Conservation (phyloP, 495 filamentous ascomycete species). For the Cercophora newfieldiana region DNA sequence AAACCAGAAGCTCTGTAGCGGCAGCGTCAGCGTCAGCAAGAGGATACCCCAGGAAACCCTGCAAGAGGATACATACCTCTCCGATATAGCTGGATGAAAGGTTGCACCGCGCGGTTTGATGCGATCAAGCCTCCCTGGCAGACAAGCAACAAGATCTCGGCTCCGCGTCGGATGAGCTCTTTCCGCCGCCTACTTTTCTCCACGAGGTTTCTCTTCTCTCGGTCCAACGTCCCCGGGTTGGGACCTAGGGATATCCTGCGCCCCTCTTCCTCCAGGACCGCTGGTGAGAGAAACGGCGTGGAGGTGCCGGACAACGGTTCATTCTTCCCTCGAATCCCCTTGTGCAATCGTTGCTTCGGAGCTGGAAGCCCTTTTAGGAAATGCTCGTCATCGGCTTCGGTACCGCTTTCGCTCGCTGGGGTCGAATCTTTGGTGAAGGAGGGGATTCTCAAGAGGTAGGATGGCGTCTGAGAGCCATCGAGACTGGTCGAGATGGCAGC, state of each 20-base stretch:
- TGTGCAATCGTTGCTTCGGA: constrained; percentile 66
- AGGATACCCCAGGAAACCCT: neutral
- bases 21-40: constrained; percentile 13
- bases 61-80: constrained; percentile 32
- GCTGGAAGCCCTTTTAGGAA: constrained; percentile 80
- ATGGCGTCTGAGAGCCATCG: constrained; percentile 1
- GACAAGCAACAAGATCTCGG: constrained; percentile 46
- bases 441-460: constrained; percentile 18
- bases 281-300: constrained; percentile 62
- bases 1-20: constrained; percentile 33
- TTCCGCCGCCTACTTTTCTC: constrained; percentile 44
- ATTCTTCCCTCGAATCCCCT: constrained; percentile 65
- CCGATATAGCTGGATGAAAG: constrained; percentile 33
- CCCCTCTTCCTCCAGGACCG: constrained; percentile 57
- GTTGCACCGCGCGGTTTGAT: constrained; percentile 34
- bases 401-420: constrained; percentile 80
- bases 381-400: constrained; percentile 86
- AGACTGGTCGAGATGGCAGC: constrained; percentile 17
- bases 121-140: constrained; percentile 42
- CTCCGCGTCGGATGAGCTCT: constrained; percentile 45
- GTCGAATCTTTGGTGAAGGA: constrained; percentile 46
- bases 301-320: constrained; percentile 48
- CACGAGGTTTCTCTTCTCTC: constrained; percentile 30
- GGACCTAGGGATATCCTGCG: constrained; percentile 20
- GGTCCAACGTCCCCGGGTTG: constrained; percentile 26